phyloP scores from a whole-genome alignment of 208 protist species.

The Trypanosoma platydactyli region DNA sequence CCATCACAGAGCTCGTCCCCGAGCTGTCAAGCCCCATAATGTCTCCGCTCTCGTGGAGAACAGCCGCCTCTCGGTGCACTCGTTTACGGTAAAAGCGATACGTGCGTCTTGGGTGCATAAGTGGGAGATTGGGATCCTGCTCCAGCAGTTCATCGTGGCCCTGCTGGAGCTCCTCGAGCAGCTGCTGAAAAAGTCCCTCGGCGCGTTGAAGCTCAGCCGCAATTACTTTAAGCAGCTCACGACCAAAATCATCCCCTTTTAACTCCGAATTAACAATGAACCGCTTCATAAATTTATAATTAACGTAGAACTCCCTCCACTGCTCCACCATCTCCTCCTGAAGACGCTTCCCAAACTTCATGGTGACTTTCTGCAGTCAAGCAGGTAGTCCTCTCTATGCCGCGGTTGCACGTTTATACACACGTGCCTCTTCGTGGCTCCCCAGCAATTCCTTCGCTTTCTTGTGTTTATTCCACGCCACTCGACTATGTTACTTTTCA shows the following conservation, averaged over 20 bases:
- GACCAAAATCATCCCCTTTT: slow-evolving; percentile 67
- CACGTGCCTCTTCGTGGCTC: no score
- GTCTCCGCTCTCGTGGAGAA: slow-evolving; percentile 8
- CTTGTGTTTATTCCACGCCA: no score
- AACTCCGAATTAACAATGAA: slow-evolving; percentile 76
- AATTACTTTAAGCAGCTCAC: slow-evolving; percentile 75
- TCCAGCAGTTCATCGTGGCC: slow-evolving; percentile 66
- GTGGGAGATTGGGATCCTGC: slow-evolving; percentile 52
- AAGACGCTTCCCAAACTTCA: slow-evolving; percentile 93
- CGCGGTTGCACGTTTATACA: no score
- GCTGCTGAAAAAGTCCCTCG: slow-evolving; percentile 67
- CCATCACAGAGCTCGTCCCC: slow-evolving; percentile 33
- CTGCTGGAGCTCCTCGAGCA: slow-evolving; percentile 76
- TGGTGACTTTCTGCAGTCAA: slow-evolving; percentile 15
- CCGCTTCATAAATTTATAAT: slow-evolving; percentile 87
- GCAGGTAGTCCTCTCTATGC: no score
- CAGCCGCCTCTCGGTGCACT: slow-evolving; percentile 3
- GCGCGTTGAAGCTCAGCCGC: slow-evolving; percentile 71
- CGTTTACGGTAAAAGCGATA: slow-evolving; percentile 63
- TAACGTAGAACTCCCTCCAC: slow-evolving; percentile 86
- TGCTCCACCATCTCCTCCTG: slow-evolving; percentile 81
- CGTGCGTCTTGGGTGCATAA: slow-evolving; percentile 32
- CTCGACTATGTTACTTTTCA: no score
- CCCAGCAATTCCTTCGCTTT: no score
- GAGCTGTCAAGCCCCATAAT: slow-evolving; percentile 18